Conservation (phyloP, 306 rosid genomes). For the Delonix regia region DNA sequence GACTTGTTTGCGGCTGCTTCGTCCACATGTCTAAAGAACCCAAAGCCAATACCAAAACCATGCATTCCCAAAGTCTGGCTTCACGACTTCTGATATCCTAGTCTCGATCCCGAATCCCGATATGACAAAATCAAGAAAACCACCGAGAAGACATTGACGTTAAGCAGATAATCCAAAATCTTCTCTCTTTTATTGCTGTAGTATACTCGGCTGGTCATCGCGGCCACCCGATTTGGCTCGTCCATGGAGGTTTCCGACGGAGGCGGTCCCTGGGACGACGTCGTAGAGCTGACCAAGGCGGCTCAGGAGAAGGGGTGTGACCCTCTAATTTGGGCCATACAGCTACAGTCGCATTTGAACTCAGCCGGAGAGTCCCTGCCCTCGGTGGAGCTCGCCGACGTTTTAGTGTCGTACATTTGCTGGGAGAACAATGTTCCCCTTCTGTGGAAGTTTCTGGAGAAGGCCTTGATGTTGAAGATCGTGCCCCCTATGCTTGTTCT, state of each 20-base stretch:
- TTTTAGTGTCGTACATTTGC: slow-evolving; percentile 79
- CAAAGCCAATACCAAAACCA: background rate
- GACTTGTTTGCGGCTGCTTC: background rate
- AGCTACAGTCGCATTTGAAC: slow-evolving; percentile 69
- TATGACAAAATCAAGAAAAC: background rate
- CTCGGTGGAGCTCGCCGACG: slow-evolving; percentile 71
- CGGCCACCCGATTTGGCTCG: slow-evolving; percentile 2
- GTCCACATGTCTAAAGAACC: background rate
- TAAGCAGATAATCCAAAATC: no score
- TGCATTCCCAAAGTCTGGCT: slow-evolving; percentile 19
- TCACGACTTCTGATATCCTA: no score
- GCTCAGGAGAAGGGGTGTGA: slow-evolving; percentile 85
- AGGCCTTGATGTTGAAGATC: slow-evolving; percentile 66
- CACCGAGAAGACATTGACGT: background rate
- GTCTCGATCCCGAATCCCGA: no score
- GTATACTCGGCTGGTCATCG: background rate
- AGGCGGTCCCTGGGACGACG: slow-evolving; percentile 53
- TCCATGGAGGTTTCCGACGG: slow-evolving; percentile 52
- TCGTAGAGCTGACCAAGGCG: slow-evolving; percentile 63
- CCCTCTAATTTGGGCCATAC: slow-evolving; percentile 85
- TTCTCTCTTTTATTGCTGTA: background rate
- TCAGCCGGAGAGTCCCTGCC: slow-evolving; percentile 80
- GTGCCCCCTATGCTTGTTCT: slow-evolving; percentile 88
- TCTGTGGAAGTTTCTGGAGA: slow-evolving; percentile 91
- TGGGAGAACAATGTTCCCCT: slow-evolving; percentile 95